Evolutionary conservation across 495 filamentous ascomycete genomes (phyloP), one percentile per base, ranked within the genome.

Genomic region (Letharia lupina): DNA sequence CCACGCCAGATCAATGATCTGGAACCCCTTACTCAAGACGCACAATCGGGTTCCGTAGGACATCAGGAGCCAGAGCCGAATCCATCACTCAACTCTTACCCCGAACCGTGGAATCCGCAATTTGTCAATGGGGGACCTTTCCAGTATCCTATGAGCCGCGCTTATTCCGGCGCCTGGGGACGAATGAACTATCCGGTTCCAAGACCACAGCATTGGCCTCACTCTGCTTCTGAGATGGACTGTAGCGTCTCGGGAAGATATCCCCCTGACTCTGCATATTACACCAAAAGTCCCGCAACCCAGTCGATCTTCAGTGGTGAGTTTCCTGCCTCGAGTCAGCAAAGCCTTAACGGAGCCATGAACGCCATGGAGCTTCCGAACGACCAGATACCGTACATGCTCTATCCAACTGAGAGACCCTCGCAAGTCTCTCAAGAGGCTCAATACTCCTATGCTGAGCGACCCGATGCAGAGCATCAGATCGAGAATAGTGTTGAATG

Each of bases 181-280:
- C 31, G 54, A 57, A 20, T 3, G 15, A 57, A 18, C 8, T 20
- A 57, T 57, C 10, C 54, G 15, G 15, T 20, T 37, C 16, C 28
- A 20, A 35, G 33, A 20, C 31, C 54, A 57, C 54, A 57, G 12
- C 31, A 16, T 60, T 65, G 63, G 63, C 41, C 31, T 8, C n/a
- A 44, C 20, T 45, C 56, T 41, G 62, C 71, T 12, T 89, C 86
- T 4, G 87, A 89, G 63, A 78, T 75, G 56, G 86, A 80, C 41
- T 84, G 83, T 31, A 77, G 84, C 64, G 77, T 75, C 47, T 80
- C 79, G 41, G 77, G 78, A 20, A 75, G 77, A 13, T 70, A 79
- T 35, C 75, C 77, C 3, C 83, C 80, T 2, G 88, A 91, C 70
- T 90, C 88, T 10, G 87, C 83, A 18, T 90, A 89, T 71, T 83